Conservation (phyloP, 495 filamentous ascomycete genomes). For the Saxophila tyrrhenica region DNA sequence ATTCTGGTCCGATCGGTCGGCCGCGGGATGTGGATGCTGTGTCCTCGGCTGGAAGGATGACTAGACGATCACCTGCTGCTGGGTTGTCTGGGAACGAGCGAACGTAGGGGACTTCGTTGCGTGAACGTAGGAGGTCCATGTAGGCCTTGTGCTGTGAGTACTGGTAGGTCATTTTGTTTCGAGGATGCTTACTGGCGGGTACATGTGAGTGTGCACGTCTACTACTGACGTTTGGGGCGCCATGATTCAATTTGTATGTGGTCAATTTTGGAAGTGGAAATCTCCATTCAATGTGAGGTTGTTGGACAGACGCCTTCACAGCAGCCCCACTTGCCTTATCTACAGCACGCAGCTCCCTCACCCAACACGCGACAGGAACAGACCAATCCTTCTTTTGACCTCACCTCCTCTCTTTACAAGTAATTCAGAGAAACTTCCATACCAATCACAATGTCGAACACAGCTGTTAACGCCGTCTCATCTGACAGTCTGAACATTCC, state of each 20-base stretch:
- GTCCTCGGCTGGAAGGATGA: slow-evolving; percentile 65
- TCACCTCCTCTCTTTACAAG: neutral
- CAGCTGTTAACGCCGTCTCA: slow-evolving; percentile 17
- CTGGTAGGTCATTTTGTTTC: neutral
- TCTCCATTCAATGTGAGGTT: too few relatives aligned
- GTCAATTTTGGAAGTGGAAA: too few relatives aligned
- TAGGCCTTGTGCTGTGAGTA: slow-evolving; percentile 44
- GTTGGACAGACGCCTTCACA: too few relatives aligned
- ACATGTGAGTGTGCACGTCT: slow-evolving; percentile 93
- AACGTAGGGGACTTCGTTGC: slow-evolving; percentile 68
- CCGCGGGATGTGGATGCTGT: slow-evolving; percentile 43
- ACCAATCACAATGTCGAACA: too few relatives aligned
- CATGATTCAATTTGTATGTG: neutral
- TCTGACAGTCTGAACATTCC: slow-evolving; percentile 18
- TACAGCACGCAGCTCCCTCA: neutral
- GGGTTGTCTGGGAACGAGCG: slow-evolving; percentile 50
- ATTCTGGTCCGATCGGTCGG: slow-evolving; percentile 64
- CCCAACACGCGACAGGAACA: neutral
- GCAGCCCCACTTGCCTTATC: neutral
- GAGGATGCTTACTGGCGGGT: slow-evolving; percentile 38
- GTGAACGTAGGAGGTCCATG: slow-evolving; percentile 65
- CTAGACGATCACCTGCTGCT: slow-evolving; percentile 43
- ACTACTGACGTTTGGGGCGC: slow-evolving; percentile 39
- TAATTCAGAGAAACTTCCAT: neutral
- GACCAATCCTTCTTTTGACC: neutral